Evolutionary conservation across 2,329 filamentous ascomycete genomes (phyloP).

Genomic region (Clarireedia homoeocarpa): DNA sequence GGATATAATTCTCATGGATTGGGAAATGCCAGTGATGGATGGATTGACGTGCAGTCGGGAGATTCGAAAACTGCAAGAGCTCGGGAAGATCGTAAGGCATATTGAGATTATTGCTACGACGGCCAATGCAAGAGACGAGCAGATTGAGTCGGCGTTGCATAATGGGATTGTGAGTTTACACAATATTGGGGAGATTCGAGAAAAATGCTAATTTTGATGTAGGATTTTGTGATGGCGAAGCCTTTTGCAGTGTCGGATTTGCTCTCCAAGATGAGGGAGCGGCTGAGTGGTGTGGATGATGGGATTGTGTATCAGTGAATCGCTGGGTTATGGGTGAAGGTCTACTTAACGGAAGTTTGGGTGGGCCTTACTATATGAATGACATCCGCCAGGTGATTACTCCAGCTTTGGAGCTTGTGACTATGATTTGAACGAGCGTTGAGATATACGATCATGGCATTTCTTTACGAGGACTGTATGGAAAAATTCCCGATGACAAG

Average conservation of each 20-base stretch:
- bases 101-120: conserved; percentile 29
- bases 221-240: conserved; percentile 22
- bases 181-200: neutral
- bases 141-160: conserved; percentile 12
- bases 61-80: conserved; percentile 52
- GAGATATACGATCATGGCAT: too few species aligned
- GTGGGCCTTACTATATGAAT: too few species aligned
- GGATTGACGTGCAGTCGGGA: conserved; percentile 57
- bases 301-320: neutral
- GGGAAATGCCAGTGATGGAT: conserved; percentile 70
- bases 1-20: conserved; percentile 64
- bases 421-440: too few species aligned
- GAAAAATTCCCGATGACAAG: too few species aligned
- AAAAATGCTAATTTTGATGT: neutral
- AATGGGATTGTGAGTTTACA: conserved; percentile 8
- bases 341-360: too few species aligned
- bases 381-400: too few species aligned
- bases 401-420: too few species aligned
- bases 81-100: conserved; percentile 43
- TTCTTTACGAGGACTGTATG: too few species aligned
- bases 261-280: conserved; percentile 18
- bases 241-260: conserved; percentile 19
- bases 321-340: too few species aligned
- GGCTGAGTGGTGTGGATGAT: conserved; percentile 7
- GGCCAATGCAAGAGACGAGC: conserved; percentile 26